Evolutionary conservation across 2,329 filamentous ascomycete genomes (phyloP).

Genomic region (Capronia americana): DNA sequence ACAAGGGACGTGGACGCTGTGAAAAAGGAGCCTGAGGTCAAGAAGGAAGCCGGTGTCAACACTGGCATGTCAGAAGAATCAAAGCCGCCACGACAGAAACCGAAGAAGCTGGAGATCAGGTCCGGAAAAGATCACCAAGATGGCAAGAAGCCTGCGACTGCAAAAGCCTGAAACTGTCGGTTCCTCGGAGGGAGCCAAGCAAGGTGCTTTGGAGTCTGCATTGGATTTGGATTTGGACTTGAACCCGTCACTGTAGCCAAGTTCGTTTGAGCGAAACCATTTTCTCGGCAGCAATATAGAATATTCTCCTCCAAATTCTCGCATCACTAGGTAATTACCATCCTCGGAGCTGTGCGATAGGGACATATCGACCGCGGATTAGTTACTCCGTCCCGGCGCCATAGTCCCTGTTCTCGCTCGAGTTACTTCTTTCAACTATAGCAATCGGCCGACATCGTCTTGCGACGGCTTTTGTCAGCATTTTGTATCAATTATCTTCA

Average conservation of each 20-base stretch:
- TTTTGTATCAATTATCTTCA: not conserved
- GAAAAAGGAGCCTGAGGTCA: slow-evolving; percentile 1
- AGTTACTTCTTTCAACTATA: not conserved
- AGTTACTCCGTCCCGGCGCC: not conserved
- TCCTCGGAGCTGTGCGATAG: too few species aligned
- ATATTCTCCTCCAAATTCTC: not conserved
- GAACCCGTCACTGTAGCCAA: not conserved
- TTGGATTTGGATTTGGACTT: not conserved
- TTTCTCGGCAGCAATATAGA: not conserved
- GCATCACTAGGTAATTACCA: too few species aligned
- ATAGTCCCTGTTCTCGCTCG: not conserved
- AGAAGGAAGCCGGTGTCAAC: slow-evolving; percentile 12
- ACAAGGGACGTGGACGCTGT: not conserved
- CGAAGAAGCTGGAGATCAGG: slow-evolving; percentile 32
- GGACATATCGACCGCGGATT: not conserved
- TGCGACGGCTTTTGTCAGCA: not conserved
- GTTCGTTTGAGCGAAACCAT: not conserved
- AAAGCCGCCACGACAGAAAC: slow-evolving; percentile 26
- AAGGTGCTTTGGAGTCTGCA: not conserved
- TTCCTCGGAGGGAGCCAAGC: not conserved
- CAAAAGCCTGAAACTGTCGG: not conserved
- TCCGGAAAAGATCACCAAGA: slow-evolving; percentile 15
- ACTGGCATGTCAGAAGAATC: slow-evolving; percentile 23
- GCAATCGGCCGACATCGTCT: not conserved
- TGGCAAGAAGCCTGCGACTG: slow-evolving; percentile 1